phyloP scores from a whole-genome alignment of 1,284 basidiomycete genomes.

The Tilletia walkeri region DNA sequence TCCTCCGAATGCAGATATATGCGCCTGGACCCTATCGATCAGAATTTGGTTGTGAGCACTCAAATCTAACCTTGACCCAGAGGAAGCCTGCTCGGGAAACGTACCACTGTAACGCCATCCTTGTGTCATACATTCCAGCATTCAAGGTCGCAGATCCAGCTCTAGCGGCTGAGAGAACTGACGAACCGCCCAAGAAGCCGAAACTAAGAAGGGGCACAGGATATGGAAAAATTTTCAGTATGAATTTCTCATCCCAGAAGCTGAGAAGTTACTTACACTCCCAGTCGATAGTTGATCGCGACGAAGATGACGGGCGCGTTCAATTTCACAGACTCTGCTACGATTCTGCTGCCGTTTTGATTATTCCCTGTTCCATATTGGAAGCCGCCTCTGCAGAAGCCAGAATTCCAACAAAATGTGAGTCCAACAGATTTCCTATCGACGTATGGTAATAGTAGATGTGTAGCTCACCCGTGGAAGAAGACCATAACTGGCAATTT shows the following conservation, averaged over 20 bases:
- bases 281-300: constrained; percentile 10
- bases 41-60: too few species aligned
- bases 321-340: background rate
- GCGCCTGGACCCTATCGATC: background rate
- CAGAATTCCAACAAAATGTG: too few species aligned
- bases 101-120: background rate
- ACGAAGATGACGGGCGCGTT: constrained; percentile 8
- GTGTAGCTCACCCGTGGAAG: constrained; percentile 8
- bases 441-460: background rate
- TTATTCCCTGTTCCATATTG: background rate
- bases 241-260: background rate
- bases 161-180: background rate
- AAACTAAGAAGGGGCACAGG: background rate
- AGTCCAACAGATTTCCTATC: background rate
- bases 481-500: background rate
- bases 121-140: constrained; percentile 12
- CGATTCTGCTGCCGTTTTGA: background rate
- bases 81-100: background rate
- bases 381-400: constrained; percentile 7
- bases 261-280: background rate
- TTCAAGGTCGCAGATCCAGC: constrained; percentile 3
- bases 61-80: too few species aligned
- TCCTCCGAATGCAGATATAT: background rate
- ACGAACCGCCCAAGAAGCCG: constrained; percentile 8
- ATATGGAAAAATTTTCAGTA: background rate